Percentiles rank a stretch among this genome's conserved stretches.
Conservation (phyloP, 164 flowering plant genomes). For the Vitis riparia region DNA sequence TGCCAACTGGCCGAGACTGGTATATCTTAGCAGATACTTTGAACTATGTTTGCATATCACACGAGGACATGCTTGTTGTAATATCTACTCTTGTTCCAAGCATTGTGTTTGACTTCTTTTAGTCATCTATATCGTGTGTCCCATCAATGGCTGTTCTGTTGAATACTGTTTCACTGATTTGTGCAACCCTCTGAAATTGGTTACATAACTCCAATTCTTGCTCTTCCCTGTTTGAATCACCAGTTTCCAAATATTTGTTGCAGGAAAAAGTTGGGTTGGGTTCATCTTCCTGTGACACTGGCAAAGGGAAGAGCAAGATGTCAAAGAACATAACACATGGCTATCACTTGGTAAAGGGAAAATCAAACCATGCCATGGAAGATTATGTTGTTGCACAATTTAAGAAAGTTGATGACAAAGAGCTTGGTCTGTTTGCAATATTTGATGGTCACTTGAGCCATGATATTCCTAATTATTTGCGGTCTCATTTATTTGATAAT, state of each 20-base stretch:
- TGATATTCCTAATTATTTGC: slow-evolving; percentile 72
- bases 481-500: slow-evolving; percentile 73
- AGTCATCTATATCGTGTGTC: too few species aligned
- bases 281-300: slow-evolving; percentile 64
- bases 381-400: slow-evolving; percentile 84
- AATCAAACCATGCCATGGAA: slow-evolving; percentile 79
- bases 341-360: slow-evolving; percentile 77
- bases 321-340: slow-evolving; percentile 73
- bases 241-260: slow-evolving; percentile 6
- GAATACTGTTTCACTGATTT: neutral
- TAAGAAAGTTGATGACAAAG: slow-evolving; percentile 63
- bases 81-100: too few species aligned
- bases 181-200: neutral
- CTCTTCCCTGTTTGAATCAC: too few species aligned
- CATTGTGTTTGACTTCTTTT: too few species aligned
- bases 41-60: too few species aligned
- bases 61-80: too few species aligned
- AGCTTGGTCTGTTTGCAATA: slow-evolving; percentile 92
- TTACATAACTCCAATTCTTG: too few species aligned
- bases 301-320: slow-evolving; percentile 89
- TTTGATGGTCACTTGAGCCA: slow-evolving; percentile 93
- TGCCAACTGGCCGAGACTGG: too few species aligned
- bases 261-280: slow-evolving; percentile 76
- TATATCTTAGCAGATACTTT: too few species aligned
- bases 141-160: neutral